Evolutionary conservation across 176 grass and related monocot species (phyloP).

Genomic region (Puccinellia tenuiflora): DNA sequence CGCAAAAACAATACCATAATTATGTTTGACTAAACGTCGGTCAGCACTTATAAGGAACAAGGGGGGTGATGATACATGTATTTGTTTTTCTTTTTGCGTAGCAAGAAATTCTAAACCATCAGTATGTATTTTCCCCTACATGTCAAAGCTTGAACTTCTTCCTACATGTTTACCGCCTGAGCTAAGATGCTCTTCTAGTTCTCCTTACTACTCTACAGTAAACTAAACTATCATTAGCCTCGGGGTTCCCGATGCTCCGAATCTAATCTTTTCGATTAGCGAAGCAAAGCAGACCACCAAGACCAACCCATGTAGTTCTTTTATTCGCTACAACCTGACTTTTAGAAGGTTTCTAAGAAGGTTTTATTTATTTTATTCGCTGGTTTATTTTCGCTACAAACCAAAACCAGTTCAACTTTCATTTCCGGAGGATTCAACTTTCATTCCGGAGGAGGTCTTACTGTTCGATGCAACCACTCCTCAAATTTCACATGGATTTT

Average conservation of each 20-base stretch:
- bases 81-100: background rate
- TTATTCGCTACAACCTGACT: constrained; percentile 4
- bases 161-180: background rate
- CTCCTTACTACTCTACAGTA: constrained; percentile 30
- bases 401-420: background rate
- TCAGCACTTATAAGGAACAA: background rate
- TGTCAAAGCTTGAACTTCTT: background rate
- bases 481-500: background rate
- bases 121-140: background rate
- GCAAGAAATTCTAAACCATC: background rate
- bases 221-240: constrained; percentile 46
- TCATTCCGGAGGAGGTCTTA: background rate
- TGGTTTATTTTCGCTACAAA: too few species aligned
- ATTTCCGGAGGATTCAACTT: too few species aligned
- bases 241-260: constrained; percentile 27
- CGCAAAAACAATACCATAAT: background rate
- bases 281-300: constrained; percentile 17
- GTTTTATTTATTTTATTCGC: too few species aligned
- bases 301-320: constrained; percentile 33
- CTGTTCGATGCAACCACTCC: background rate
- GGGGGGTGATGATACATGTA: too few species aligned
- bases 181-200: constrained; percentile 19
- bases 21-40: background rate
- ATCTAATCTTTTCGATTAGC: constrained; percentile 54
- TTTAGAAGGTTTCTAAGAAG: too few species aligned